Percentiles rank a stretch among this genome's conserved stretches.
These are phyloP conservation scores for Venturia carpophila DNA, from an alignment of 2,329 filamentous ascomycete genomes.

Conservation along the genomic window DNA sequence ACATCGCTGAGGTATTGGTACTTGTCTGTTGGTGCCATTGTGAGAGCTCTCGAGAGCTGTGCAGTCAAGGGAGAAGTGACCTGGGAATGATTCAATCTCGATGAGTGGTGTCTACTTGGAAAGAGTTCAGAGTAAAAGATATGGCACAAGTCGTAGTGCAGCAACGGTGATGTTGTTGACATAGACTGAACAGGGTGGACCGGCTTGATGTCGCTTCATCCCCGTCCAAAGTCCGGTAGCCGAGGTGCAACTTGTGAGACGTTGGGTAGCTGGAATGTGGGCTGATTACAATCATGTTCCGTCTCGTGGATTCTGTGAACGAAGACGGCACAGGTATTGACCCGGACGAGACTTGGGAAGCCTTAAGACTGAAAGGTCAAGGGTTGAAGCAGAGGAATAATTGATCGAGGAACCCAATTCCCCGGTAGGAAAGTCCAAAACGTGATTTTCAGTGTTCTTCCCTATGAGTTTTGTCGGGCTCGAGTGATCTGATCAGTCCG, in stretches of 20 bases:
- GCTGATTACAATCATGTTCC: neutral
- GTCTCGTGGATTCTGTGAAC: neutral
- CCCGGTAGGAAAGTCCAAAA: too few species aligned
- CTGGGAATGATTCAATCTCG: neutral
- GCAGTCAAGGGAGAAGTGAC: neutral
- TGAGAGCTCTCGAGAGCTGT: neutral
- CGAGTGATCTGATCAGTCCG: too few species aligned
- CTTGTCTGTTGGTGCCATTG: neutral
- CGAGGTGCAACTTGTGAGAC: slow-evolving; percentile 1
- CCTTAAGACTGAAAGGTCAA: neutral
- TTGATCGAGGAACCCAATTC: neutral
- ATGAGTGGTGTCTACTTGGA: neutral
- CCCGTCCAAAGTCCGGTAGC: neutral
- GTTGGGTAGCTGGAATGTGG: neutral
- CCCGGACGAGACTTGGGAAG: neutral
- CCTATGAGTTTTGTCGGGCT: too few species aligned
- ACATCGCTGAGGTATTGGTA: slow-evolving; percentile 67
- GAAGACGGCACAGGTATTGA: neutral
- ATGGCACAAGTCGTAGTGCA: neutral
- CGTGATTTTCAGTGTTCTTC: too few species aligned
- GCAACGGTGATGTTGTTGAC: neutral
- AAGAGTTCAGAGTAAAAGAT: neutral
- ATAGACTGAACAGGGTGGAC: neutral
- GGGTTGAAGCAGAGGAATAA: neutral
- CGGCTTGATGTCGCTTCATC: neutral